Percentiles rank a stretch among this genome's conserved stretches.
Conservation (phyloP, 148 eudicot species). For the Camellia japonica region DNA sequence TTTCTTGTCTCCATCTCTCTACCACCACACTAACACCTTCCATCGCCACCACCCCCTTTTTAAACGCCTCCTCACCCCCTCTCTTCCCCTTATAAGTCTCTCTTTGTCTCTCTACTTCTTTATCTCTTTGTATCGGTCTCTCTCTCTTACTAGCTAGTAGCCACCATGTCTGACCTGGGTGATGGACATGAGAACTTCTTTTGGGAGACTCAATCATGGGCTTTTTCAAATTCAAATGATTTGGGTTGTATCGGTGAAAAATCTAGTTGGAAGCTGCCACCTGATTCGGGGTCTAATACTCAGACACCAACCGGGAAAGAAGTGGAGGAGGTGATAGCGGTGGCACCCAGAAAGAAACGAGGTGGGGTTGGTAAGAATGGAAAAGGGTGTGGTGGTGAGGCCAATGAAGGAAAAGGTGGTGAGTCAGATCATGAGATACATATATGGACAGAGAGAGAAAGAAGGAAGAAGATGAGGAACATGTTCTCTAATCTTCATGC, state of each 20-base stretch:
- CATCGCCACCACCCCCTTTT: slow-evolving; percentile 12
- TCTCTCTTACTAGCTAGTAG: background rate
- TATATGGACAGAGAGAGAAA: slow-evolving; percentile 80
- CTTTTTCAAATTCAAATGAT: slow-evolving; percentile 19
- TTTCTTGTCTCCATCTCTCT: no score
- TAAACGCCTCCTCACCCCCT: slow-evolving; percentile 6
- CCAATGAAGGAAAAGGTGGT: slow-evolving; percentile 17
- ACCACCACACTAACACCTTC: background rate
- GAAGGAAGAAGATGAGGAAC: slow-evolving; percentile 82
- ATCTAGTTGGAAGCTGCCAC: background rate
- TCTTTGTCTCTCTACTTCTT: slow-evolving; percentile 10
- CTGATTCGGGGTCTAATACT: slow-evolving; percentile 18
- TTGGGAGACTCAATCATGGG: slow-evolving; percentile 31
- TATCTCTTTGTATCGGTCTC: background rate
- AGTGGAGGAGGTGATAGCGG: slow-evolving; percentile 15
- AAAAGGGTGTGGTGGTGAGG: slow-evolving; percentile 6
- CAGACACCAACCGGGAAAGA: slow-evolving; percentile 21
- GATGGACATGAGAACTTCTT: slow-evolving; percentile 16
- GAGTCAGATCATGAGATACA: slow-evolving; percentile 52
- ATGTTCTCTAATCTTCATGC: slow-evolving; percentile 65
- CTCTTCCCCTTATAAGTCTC: background rate
- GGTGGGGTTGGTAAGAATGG: slow-evolving; percentile 11
- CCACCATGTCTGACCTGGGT: slow-evolving; percentile 24
- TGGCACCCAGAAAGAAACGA: slow-evolving; percentile 5
- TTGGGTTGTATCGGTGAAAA: slow-evolving; percentile 4